Evolutionary conservation across 257 asterid species (phyloP), one percentile per base, ranked within the genome.

Genomic region (Craterostigma plantagineum): DNA sequence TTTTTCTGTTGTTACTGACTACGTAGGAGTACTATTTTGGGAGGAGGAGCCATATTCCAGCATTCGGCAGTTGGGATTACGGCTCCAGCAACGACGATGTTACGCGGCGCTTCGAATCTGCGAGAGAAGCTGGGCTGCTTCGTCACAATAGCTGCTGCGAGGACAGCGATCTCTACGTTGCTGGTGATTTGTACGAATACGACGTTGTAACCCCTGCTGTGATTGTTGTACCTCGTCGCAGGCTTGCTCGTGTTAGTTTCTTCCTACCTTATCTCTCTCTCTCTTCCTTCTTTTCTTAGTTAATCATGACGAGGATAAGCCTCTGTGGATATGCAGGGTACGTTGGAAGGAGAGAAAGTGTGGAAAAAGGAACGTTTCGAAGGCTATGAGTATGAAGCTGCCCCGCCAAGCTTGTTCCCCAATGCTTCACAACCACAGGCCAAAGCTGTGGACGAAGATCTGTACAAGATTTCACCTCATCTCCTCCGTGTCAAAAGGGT

Each of bases 21-120:
- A 23, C 30, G 30, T 23, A 23, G 30, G 30, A 23, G 2, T 23
- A 23, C 30, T 23, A 23, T 23, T 23, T 23, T 6, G 30, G 30
- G 7, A 58, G 38, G 60, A 70, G 75, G 70, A 69, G 75, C 23
- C 84, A 69, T 37, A 75, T 81, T 8, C 94, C 90, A 2, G 90
- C 84, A 11, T 81, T 81, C 57, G 94, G 94, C 35, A 77, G 81
- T 81, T 81, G 94, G 92, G 92, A 81, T 38, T 69, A 78, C 61
- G 51, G 70, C 33, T 60, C 63, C 1, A 75, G 63, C 34, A 75
- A 64, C 34, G 41, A 66, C 38, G 75, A 77, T 0, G 77, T 75
- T 54, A 77, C 92, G 9, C 73, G 78, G 69, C 75, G 92, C 71
- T 81, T 81, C 47, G 94, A 81, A 40, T 54, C 81, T 1, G 87